A percentile compares a stretch with the other conserved stretches of the same genome.
These are phyloP conservation scores for Aspergillus latus DNA, from an alignment of 2,329 filamentous ascomycete genomes.

Conservation along the genomic window DNA sequence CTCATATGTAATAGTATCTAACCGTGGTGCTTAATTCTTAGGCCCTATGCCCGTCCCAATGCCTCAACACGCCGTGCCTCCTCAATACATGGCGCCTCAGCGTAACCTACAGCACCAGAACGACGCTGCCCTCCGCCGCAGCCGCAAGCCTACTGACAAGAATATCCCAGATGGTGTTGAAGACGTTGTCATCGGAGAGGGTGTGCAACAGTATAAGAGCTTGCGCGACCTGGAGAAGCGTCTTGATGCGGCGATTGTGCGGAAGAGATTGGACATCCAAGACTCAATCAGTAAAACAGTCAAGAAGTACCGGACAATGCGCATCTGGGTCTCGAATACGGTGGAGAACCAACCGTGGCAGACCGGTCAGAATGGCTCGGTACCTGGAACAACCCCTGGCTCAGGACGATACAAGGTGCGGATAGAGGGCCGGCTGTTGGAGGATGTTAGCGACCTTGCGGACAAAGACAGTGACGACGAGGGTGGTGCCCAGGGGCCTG, in stretches of 20 bases:
- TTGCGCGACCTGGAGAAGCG: slow-evolving; percentile 83
- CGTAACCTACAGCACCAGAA: slow-evolving; percentile 40
- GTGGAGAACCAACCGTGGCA: slow-evolving; percentile 96
- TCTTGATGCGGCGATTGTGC: slow-evolving; percentile 88
- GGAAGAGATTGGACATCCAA: slow-evolving; percentile 87
- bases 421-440: slow-evolving; percentile 82
- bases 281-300: slow-evolving; percentile 74
- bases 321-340: slow-evolving; percentile 93
- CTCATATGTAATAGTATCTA: slow-evolving; percentile 10
- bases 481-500: slow-evolving; percentile 39
- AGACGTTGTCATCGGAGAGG: slow-evolving; percentile 76
- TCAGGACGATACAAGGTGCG: slow-evolving; percentile 71
- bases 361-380: slow-evolving; percentile 76
- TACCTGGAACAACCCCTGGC: slow-evolving; percentile 33
- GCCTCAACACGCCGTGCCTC: slow-evolving; percentile 39
- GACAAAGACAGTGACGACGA: slow-evolving; percentile 52
- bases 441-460: slow-evolving; percentile 61
- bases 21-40: slow-evolving; percentile 13
- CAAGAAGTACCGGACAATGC: slow-evolving; percentile 80
- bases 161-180: slow-evolving; percentile 90
- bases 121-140: slow-evolving; percentile 68
- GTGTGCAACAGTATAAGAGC: slow-evolving; percentile 76
- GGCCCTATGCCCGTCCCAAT: slow-evolving; percentile 37
- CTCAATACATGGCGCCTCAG: slow-evolving; percentile 40
- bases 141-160: slow-evolving; percentile 90